Evolutionary conservation across 371 early-diverging fungal genomes (phyloP).

Genomic region (Apophysomyces sp.): DNA sequence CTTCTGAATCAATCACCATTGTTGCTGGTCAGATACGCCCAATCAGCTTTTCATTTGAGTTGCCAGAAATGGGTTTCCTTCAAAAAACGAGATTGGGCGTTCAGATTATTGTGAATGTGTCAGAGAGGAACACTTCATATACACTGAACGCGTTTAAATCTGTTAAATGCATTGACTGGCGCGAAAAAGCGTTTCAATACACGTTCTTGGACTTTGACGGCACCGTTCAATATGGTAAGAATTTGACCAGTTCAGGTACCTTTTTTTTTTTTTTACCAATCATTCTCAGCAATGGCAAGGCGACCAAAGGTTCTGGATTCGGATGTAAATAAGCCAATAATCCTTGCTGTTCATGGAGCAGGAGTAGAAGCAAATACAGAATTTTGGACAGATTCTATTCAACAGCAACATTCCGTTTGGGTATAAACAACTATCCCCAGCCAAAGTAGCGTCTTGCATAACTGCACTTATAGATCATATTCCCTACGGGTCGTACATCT

Average conservation of each 20-base stretch:
- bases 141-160: neutral
- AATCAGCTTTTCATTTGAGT: constrained; percentile 13
- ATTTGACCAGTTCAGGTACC: too few relatives aligned
- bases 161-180: constrained; percentile 14
- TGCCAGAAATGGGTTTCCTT: neutral
- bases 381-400: constrained; percentile 59
- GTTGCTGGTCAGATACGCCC: constrained; percentile 14
- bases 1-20: neutral
- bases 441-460: neutral
- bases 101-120: neutral
- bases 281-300: constrained; percentile 24
- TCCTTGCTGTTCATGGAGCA: constrained; percentile 73
- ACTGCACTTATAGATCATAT: constrained; percentile 29
- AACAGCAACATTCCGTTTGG: constrained; percentile 54
- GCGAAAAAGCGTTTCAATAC: constrained; percentile 12
- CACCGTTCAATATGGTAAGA: constrained; percentile 60
- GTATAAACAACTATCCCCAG: constrained; percentile 5
- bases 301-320: constrained; percentile 10
- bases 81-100: neutral
- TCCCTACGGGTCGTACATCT: constrained; percentile 71
- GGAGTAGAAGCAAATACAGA: constrained; percentile 38
- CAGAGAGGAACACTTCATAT: neutral
- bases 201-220: constrained; percentile 68
- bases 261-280: too few relatives aligned
- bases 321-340: constrained; percentile 42